Conservation (phyloP, 345 rosid species). For the Camelina hispida region DNA sequence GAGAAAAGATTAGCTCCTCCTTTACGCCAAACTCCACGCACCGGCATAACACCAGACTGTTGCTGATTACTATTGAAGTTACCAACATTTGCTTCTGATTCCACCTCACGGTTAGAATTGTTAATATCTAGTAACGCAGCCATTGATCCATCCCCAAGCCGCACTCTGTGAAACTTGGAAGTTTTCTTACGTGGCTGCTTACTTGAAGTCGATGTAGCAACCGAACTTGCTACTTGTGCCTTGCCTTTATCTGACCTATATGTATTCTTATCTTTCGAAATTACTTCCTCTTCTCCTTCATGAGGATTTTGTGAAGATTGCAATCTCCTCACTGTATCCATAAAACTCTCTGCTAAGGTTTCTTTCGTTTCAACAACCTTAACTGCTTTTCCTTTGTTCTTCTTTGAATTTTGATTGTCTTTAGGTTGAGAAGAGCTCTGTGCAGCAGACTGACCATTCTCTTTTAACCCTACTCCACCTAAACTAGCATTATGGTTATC, state of each 20-base stretch:
- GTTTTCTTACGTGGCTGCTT: slow-evolving; percentile 73
- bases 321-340: slow-evolving; percentile 63
- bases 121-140: slow-evolving; percentile 61
- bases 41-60: slow-evolving; percentile 49
- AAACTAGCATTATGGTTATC: slow-evolving; percentile 61
- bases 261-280: slow-evolving; percentile 56
- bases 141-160: slow-evolving; percentile 88
- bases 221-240: slow-evolving; percentile 40
- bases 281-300: slow-evolving; percentile 48
- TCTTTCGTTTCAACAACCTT: slow-evolving; percentile 49
- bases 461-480: slow-evolving; percentile 45
- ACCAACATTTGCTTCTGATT: slow-evolving; percentile 39
- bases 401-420: slow-evolving; percentile 39
- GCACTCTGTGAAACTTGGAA: slow-evolving; percentile 71
- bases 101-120: slow-evolving; percentile 51
- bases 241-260: slow-evolving; percentile 66
- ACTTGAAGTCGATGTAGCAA: slow-evolving; percentile 41
- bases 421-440: slow-evolving; percentile 39
- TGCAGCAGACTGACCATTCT: slow-evolving; percentile 30
- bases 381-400: slow-evolving; percentile 58
- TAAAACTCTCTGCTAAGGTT: slow-evolving; percentile 59
- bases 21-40: slow-evolving; percentile 76
- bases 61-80: slow-evolving; percentile 40
- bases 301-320: slow-evolving; percentile 53
- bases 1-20: slow-evolving; percentile 65